Conservation (phyloP, 2,329 filamentous ascomycete species). For the Alternaria sp. region DNA sequence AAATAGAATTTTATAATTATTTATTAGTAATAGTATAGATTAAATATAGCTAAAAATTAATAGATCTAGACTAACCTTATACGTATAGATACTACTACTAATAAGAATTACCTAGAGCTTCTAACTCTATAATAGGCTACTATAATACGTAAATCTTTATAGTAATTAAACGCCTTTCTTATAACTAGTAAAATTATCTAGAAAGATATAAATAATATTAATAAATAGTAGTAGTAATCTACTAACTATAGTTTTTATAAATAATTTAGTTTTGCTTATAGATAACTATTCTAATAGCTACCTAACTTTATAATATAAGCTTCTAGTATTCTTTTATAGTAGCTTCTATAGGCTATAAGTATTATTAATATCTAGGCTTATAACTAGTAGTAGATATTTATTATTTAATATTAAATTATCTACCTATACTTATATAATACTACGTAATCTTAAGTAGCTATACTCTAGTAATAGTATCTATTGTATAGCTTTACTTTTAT, state of each 20-base stretch:
- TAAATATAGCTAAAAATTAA: background rate
- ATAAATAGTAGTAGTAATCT: conserved; percentile 15
- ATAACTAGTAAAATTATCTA: conserved; percentile 16
- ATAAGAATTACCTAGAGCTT: conserved; percentile 14
- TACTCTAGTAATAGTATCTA: conserved; percentile 3
- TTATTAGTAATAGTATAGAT: background rate
- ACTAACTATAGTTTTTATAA: conserved; percentile 11
- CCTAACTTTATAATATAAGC: conserved; percentile 4
- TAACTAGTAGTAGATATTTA: conserved; percentile 13
- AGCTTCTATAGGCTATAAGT: conserved; percentile 1
- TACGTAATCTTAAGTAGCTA: background rate
- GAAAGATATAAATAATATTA: conserved; percentile 19
- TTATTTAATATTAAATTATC: background rate
- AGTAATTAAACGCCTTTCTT: conserved; percentile 9
- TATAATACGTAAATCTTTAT: conserved; percentile 2
- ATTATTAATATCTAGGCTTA: conserved; percentile 7
- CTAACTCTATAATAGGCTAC: background rate
- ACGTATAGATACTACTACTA: conserved; percentile 4
- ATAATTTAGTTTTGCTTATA: background rate
- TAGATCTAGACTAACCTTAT: background rate
- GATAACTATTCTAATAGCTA: conserved; percentile 1
- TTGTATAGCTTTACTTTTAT: background rate
- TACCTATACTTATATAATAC: conserved; percentile 9
- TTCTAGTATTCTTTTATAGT: background rate
- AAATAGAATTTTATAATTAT: background rate